Evolutionary conservation across 805 yeast species (phyloP), one percentile per base, ranked within the genome.

Genomic region (Torulaspora maleeae): DNA sequence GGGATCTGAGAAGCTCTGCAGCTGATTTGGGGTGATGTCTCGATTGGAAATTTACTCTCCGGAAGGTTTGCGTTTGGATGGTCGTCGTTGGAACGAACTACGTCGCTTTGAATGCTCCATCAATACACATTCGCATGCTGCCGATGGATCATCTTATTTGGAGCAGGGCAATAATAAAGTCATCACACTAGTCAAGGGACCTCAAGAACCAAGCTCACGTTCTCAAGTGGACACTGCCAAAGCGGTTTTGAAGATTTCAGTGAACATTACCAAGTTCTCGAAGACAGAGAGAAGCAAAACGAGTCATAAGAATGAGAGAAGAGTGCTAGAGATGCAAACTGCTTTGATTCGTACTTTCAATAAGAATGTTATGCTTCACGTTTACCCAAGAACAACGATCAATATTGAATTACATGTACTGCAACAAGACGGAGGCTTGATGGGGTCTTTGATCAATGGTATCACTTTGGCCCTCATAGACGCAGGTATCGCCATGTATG

Each of bases 401-500:
- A 78, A 78, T 34, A 75, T 91, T 5, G 76, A 78, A 36, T 70
- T 90, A 5, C 86, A 86, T 52, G 89, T 93, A 0, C 70, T 93
- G 43, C 80, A 88, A 11, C 87, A 88, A 58, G 99, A 93, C 59
- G 99, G 99, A 30, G 95, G 95, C 0, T 61, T 91, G 20, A 64
- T 91, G 51, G 78, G 95, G 0, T 74, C 85, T 1, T 79, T 93
- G 53, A 74, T 87, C 35, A 93, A 93, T 61, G 86, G 97, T 8
- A 78, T 86, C 35, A 87, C 96, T 1, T 69, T 93, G 55, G 97
- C 96, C 0, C 72, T 93, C 36, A 80, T 93, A 27, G 98, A 93
- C 67, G 97, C 98, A 1, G 98, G 98, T 40, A 82, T 93, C 37
- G 84, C 96, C 4, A 82, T 93, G 83, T 85, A 83, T 60, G 98